These are phyloP conservation scores for Ophiostoma tasmaniense DNA, from an alignment of 2,329 filamentous ascomycete species.

Conservation along the genomic window DNA sequence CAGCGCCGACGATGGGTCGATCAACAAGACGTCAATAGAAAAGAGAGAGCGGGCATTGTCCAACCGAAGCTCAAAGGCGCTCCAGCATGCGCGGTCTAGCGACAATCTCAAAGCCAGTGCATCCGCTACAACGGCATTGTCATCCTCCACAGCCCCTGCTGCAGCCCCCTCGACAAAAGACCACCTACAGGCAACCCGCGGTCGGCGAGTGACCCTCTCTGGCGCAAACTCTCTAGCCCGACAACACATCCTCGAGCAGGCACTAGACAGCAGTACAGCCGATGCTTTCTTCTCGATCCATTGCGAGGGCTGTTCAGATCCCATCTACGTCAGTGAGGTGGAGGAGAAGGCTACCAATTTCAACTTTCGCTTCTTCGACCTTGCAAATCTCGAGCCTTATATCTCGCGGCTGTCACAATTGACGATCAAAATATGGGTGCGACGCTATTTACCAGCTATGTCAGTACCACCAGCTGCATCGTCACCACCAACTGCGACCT, in stretches of 20 bases:
- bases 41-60: constrained; percentile 56
- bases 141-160: neutral
- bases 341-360: constrained; percentile 78
- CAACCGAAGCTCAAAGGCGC: constrained; percentile 24
- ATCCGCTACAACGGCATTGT: neutral
- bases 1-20: constrained; percentile 58
- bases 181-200: constrained; percentile 24
- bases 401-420: constrained; percentile 59
- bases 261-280: constrained; percentile 64
- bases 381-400: constrained; percentile 52
- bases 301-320: constrained; percentile 54
- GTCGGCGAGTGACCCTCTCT: constrained; percentile 43
- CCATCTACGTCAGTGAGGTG: constrained; percentile 85
- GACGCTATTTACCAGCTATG: constrained; percentile 26
- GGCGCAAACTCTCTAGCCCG: constrained; percentile 37
- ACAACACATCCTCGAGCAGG: constrained; percentile 68
- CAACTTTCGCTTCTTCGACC: constrained; percentile 77
- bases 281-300: constrained; percentile 87
- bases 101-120: constrained; percentile 35
- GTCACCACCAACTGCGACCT: constrained; percentile 14
- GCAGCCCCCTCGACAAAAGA: neutral
- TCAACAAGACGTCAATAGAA: constrained; percentile 44
- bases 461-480: neutral
- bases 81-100: constrained; percentile 50
- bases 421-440: constrained; percentile 67